A percentile compares a stretch with the other conserved stretches of the same genome.
These are phyloP conservation scores for Trametes elegans DNA, from an alignment of 768 basidiomycete genomes.

Conservation along the genomic window DNA sequence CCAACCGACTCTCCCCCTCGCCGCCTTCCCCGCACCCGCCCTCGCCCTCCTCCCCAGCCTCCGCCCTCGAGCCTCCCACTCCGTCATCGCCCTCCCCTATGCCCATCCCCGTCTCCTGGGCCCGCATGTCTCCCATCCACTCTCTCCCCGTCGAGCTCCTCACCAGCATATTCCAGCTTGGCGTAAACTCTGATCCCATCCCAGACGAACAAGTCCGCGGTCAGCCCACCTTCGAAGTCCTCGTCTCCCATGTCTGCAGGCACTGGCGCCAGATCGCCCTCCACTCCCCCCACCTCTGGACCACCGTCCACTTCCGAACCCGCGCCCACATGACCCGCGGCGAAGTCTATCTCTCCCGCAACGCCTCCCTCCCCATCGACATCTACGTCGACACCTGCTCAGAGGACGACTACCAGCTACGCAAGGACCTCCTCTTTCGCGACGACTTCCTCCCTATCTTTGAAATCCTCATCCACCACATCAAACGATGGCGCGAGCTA, in stretches of 20 bases:
- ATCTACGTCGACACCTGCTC: slow-evolving; percentile 59
- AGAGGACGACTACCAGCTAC: slow-evolving; percentile 44
- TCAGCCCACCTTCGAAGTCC: slow-evolving; percentile 49
- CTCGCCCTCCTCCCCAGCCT: not conserved
- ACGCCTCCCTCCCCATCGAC: slow-evolving; percentile 36
- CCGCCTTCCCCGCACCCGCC: not conserved
- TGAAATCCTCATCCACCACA: slow-evolving; percentile 36
- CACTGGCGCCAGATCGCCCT: slow-evolving; percentile 58
- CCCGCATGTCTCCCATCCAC: slow-evolving; percentile 25
- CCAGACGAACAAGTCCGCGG: slow-evolving; percentile 43
- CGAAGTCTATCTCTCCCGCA: slow-evolving; percentile 42
- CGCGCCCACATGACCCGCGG: slow-evolving; percentile 50
- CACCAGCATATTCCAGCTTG: slow-evolving; percentile 48
- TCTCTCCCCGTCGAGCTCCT: slow-evolving; percentile 34
- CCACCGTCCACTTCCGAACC: slow-evolving; percentile 52
- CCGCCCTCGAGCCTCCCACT: not conserved
- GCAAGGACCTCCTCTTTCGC: slow-evolving; percentile 50
- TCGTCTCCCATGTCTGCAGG: slow-evolving; percentile 56
- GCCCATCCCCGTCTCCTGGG: slow-evolving; percentile 4
- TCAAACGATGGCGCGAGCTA: slow-evolving; percentile 56
- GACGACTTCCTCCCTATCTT: slow-evolving; percentile 46
- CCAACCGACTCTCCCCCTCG: too few species aligned
- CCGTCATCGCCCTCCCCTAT: slow-evolving; percentile 1
- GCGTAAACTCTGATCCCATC: slow-evolving; percentile 40
- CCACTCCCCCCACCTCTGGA: slow-evolving; percentile 49